Evolutionary conservation across 31 red algal species (phyloP), one percentile per base, ranked within the genome.

Genomic region (Endocladia muricata): DNA sequence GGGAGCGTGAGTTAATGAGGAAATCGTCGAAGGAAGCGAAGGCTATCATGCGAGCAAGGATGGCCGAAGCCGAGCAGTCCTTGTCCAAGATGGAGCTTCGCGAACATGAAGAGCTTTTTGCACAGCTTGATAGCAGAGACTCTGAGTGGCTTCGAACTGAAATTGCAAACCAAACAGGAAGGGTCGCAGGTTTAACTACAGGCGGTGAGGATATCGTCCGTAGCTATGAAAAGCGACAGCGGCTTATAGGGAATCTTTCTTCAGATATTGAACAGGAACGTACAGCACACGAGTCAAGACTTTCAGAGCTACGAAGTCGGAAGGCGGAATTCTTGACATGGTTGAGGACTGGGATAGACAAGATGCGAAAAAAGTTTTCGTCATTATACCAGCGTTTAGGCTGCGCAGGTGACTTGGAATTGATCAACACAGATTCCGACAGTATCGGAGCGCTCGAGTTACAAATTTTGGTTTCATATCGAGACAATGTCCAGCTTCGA

Each of bases 401-500:
- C 7, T 99, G 96, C 68, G 36, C 82, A 6, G 96, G 96, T 22
- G 82, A 95, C 43, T 32, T 99, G 4, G 61, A 73, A 30, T 68
- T 99, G 35, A 51, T 84, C n/a, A 82, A 90, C 54, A 78, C 35
- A 44, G 71, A 81, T 21, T 77, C 67, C 15, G 78, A 78, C 4
- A 26, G 78, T 19, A 82, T 99, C 40, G 51, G 54, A 22, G 89
- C 92, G n/a, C 40, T 99, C 8, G 81, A 70, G n/a, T 65, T 99
- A 41, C 52, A 94, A 38, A 88, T 99, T 25, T 74, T 87, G 52
- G 96, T 99, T 39, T 79, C 78, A 54, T 99, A 93, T 65, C 92
- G 96, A 1, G 80, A 94, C 3, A 81, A 78, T 37, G 84, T 80
- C 25, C 81, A 64, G 23, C 74, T 99, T 15, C 49, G 86, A 37